Conservation (phyloP, 2,329 filamentous ascomycete genomes). For the Tolypocladium sp. region DNA sequence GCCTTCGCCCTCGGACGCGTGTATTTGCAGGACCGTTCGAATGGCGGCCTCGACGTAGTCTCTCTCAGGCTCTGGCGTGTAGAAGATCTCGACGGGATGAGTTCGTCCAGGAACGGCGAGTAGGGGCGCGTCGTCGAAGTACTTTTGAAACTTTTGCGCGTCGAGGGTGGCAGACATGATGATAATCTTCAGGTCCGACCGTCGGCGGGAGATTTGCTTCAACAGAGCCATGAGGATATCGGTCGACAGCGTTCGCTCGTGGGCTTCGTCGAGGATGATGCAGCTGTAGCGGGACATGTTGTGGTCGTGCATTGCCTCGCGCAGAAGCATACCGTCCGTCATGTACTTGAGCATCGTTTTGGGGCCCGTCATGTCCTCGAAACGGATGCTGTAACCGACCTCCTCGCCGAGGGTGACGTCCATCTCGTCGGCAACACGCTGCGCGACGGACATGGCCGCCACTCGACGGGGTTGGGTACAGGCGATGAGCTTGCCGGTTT, state of each 20-base stretch:
- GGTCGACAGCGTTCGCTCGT: slow-evolving; percentile 93
- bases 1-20: slow-evolving; percentile 83
- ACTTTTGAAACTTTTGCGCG: slow-evolving; percentile 94
- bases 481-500: slow-evolving; percentile 79
- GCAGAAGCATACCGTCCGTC: slow-evolving; percentile 97
- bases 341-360: slow-evolving; percentile 98
- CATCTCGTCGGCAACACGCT: slow-evolving; percentile 95
- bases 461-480: slow-evolving; percentile 98
- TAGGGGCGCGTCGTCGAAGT: slow-evolving; percentile 90
- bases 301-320: slow-evolving; percentile 95
- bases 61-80: slow-evolving; percentile 89
- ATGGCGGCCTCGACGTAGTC: slow-evolving; percentile 96
- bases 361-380: slow-evolving; percentile 85
- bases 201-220: slow-evolving; percentile 75
- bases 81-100: slow-evolving; percentile 95
- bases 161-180: slow-evolving; percentile 98
- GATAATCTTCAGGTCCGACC: slow-evolving; percentile 91
- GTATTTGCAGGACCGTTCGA: slow-evolving; percentile 91
- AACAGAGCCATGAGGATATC: slow-evolving; percentile 96
- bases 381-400: slow-evolving; percentile 97
- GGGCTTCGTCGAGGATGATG: slow-evolving; percentile 97
- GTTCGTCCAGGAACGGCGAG: slow-evolving; percentile 92
- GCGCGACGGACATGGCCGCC: slow-evolving; percentile 95
- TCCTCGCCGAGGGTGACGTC: slow-evolving; percentile 88
- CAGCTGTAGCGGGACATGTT: slow-evolving; percentile 88